Base-by-base conservation (phyloP, 495 filamentous ascomycete species). In the Aspergillus panamensis region DNA sequence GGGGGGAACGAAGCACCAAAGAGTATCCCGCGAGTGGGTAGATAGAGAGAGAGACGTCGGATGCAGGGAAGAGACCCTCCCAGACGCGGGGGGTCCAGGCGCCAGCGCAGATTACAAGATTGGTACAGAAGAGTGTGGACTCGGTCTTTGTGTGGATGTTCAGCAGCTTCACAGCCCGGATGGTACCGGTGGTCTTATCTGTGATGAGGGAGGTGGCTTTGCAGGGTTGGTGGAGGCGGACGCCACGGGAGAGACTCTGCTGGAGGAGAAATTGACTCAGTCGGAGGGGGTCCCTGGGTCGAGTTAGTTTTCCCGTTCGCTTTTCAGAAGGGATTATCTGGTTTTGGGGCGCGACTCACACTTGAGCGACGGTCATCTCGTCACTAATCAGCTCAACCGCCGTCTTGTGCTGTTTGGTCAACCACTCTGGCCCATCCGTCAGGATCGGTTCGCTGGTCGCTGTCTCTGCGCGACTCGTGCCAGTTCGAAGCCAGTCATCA, bases 21-120 rank as follows among this genome's bases (percentile, higher is more conserved):
- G 85, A 88, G 63, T 91, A 84, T 0, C 90, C 90, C 6, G 88
- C 87, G 6, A 94, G 71, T 19, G 82, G 78, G 16, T 74, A 66
- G 30, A 92, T 76, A 3, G 82, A 80, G 3, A 91, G 53, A 29
- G 69, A 66, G 14, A 76, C 51, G 13, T 62, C 62, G 0, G 84
- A 77, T 2, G 69, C 60, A 0, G 83, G 84, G 64, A 94, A 92
- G 16, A 94, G 77, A 3, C 71, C 74, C 13, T 65, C 52, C 64
- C 90, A 86, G 10, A 88, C 84, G 13, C 68, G 60, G 0, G 79
- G 75, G 1, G 86, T 86, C 90, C 90, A 94, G 0, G 83, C 78
- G 14, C 90, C 88, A 0, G 87, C 82, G 2, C 87, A 70, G 57
- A 94, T 75, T 14, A 91, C 66, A 19, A 94, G 50, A 72, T 78